These are phyloP conservation scores for Trichoderma orchidacearum DNA, from an alignment of 495 filamentous ascomycete species.

Conservation along the genomic window DNA sequence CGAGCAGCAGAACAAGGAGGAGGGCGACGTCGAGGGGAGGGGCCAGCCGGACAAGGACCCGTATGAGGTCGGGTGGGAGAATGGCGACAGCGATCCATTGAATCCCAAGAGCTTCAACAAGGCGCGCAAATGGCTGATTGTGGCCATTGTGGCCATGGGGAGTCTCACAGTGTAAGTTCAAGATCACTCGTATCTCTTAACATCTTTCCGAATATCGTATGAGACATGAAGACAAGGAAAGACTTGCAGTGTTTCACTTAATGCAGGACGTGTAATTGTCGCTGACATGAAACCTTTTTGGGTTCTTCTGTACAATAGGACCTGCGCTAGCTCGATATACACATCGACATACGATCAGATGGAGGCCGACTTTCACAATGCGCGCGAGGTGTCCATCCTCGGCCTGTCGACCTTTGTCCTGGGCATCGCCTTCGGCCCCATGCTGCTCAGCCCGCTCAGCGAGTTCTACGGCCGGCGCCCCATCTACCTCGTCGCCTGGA, in stretches of 20 bases:
- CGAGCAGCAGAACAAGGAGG: constrained; percentile 18
- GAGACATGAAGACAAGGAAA: not conserved
- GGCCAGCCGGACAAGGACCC: constrained; percentile 23
- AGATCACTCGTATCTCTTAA: too few species aligned
- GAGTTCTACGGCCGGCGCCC: constrained; percentile 83
- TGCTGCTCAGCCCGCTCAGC: constrained; percentile 45
- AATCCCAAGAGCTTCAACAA: constrained; percentile 58
- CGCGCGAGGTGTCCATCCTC: constrained; percentile 58
- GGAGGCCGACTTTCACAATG: constrained; percentile 56
- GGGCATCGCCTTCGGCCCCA: constrained; percentile 59
- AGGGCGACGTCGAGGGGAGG: constrained; percentile 5
- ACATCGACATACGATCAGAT: constrained; percentile 77
- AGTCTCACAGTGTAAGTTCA: constrained; percentile 82
- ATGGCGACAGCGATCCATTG: constrained; percentile 55
- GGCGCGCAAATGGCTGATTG: constrained; percentile 65
- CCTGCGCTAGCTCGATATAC: constrained; percentile 81
- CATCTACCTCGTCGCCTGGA: constrained; percentile 70
- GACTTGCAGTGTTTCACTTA: not conserved
- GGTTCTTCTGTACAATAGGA: constrained; percentile 48
- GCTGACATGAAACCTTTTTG: constrained; percentile 3
- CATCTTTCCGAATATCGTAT: too few species aligned
- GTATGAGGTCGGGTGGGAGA: constrained; percentile 57
- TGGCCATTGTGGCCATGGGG: constrained; percentile 53
- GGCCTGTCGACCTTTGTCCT: constrained; percentile 72
- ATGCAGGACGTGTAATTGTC: not conserved